These are phyloP conservation scores for Zygoascus biomembranicola DNA, from an alignment of 805 yeast genomes.

Conservation along the genomic window DNA sequence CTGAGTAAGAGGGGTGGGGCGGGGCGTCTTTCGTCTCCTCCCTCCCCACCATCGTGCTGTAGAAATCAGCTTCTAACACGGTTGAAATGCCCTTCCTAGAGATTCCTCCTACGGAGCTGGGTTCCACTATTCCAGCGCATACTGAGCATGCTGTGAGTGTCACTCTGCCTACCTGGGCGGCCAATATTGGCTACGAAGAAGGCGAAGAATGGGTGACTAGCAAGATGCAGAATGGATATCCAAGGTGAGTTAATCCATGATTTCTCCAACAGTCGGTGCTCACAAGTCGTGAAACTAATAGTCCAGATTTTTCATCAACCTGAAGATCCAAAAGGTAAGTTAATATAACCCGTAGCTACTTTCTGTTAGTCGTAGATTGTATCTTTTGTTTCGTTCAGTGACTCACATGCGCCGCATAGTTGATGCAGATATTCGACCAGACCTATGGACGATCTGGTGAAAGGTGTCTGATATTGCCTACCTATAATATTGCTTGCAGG, in stretches of 20 bases:
- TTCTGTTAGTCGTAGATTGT: neutral
- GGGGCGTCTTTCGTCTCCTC: too few relatives aligned
- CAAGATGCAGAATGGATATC: conserved; percentile 82
- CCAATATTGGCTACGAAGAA: conserved; percentile 87
- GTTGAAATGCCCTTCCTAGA: neutral
- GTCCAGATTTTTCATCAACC: conserved; percentile 30
- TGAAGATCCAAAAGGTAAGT: conserved; percentile 28
- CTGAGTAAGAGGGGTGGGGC: too few relatives aligned
- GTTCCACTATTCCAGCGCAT: conserved; percentile 81
- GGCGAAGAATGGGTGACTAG: conserved; percentile 74
- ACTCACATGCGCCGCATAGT: conserved; percentile 1
- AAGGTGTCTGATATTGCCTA: conserved; percentile 64
- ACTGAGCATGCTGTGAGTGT: conserved; percentile 93
- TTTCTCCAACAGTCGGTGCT: neutral
- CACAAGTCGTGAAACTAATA: neutral
- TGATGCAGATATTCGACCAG: conserved; percentile 30
- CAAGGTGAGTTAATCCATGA: conserved; percentile 52
- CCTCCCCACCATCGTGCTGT: too few relatives aligned
- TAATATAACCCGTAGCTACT: too few relatives aligned
- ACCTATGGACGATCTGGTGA: conserved; percentile 80
- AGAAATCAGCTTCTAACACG: too few relatives aligned
- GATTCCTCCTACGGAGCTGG: conserved; percentile 41
- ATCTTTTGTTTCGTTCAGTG: neutral
- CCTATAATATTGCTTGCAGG: conserved; percentile 69
- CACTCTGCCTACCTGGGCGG: conserved; percentile 91